These are phyloP conservation scores for Mallotus japonicus DNA, from an alignment of 441 rosid species.

Conservation along the genomic window DNA sequence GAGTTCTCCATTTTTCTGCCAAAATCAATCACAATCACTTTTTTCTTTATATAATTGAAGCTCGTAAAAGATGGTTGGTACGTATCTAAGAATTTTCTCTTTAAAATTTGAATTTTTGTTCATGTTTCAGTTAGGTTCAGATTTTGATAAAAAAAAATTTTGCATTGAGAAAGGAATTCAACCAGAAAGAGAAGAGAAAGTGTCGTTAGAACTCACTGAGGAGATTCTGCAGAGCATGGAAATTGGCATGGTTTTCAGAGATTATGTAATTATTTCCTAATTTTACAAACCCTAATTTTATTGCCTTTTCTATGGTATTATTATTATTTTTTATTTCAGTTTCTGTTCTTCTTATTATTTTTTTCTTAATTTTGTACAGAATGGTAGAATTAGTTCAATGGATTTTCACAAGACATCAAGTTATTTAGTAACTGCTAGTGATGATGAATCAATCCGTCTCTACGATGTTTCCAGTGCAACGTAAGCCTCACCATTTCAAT, in stretches of 20 bases:
- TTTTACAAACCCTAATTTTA: neutral
- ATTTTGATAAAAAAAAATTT: neutral
- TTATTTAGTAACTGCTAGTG: constrained; percentile 90
- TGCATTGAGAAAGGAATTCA: constrained; percentile 39
- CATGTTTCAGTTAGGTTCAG: neutral
- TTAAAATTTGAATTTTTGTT: neutral
- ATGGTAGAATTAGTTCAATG: constrained; percentile 82
- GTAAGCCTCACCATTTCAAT: constrained; percentile 35
- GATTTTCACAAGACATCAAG: constrained; percentile 80
- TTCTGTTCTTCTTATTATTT: neutral
- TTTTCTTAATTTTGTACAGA: constrained; percentile 34
- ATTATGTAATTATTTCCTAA: constrained; percentile 47
- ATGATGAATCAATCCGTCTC: constrained; percentile 92
- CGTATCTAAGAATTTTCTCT: neutral
- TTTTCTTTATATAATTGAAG: neutral
- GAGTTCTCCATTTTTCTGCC: neutral
- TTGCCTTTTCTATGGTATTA: neutral
- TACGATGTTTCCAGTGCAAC: constrained; percentile 81
- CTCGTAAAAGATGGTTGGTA: constrained; percentile 41
- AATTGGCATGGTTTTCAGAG: constrained; percentile 78
- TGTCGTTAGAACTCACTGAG: constrained; percentile 74
- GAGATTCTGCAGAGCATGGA: constrained; percentile 93
- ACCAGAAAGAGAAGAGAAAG: constrained; percentile 76
- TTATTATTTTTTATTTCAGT: too few relatives aligned
- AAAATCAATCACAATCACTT: neutral